These are phyloP conservation scores for Manihot esculenta DNA, from an alignment of 441 rosid genomes.

Conservation along the genomic window DNA sequence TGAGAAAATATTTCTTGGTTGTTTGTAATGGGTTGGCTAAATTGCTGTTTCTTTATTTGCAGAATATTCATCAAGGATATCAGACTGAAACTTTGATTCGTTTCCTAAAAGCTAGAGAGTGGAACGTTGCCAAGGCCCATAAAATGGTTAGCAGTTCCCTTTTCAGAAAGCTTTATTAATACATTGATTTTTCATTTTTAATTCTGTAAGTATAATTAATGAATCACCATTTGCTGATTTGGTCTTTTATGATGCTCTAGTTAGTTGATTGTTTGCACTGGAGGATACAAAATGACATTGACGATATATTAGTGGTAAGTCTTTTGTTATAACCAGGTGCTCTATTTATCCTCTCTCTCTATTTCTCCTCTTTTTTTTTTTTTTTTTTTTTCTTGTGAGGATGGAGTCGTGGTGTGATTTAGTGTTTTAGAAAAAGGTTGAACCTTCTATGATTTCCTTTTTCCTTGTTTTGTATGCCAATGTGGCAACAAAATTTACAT, in stretches of 20 bases:
- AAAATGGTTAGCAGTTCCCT: slow-evolving; percentile 59
- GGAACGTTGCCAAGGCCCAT: slow-evolving; percentile 81
- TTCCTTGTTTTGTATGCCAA: no score
- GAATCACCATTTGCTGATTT: slow-evolving; percentile 13
- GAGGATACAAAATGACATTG: slow-evolving; percentile 88
- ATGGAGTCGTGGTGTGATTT: not conserved
- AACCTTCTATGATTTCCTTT: no score
- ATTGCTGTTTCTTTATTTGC: slow-evolving; percentile 25
- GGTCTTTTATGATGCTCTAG: slow-evolving; percentile 42
- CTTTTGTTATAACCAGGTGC: slow-evolving; percentile 18
- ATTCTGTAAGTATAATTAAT: not conserved
- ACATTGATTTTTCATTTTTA: not conserved
- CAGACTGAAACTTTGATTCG: slow-evolving; percentile 67
- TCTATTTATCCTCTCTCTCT: not conserved
- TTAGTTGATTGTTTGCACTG: slow-evolving; percentile 79
- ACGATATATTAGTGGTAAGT: slow-evolving; percentile 69
- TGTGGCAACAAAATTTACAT: not conserved
- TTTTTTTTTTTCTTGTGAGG: not conserved
- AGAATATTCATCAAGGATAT: slow-evolving; percentile 88
- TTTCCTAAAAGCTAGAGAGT: slow-evolving; percentile 87
- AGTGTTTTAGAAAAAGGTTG: not conserved
- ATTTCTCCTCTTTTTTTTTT: slow-evolving; percentile 11
- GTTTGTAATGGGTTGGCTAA: not conserved
- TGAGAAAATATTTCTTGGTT: not conserved
- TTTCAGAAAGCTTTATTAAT: not conserved